These are phyloP conservation scores for Theileria annulata DNA, from an alignment of 169 alveolate species.

Conservation along the genomic window DNA sequence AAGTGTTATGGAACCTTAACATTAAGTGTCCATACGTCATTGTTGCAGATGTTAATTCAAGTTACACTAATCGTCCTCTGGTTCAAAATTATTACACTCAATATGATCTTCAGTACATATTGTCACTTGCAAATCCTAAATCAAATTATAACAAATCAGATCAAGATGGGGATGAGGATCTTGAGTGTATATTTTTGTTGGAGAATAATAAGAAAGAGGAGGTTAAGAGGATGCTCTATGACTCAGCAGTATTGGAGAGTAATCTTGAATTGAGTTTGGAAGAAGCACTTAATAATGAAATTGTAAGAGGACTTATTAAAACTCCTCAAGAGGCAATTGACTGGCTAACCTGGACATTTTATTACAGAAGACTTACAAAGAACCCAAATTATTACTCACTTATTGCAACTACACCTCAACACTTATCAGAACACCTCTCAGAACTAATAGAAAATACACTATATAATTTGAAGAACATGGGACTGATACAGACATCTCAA, in stretches of 20 bases:
- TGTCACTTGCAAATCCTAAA: constrained; percentile 15
- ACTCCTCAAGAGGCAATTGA: constrained; percentile 97
- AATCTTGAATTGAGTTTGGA: constrained; percentile 90
- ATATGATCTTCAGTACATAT: constrained; percentile 92
- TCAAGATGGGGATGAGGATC: constrained; percentile 45
- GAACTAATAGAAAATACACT: constrained; percentile 90
- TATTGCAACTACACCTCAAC: constrained; percentile 89
- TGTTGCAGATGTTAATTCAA: constrained; percentile 83
- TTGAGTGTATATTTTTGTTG: constrained; percentile 86
- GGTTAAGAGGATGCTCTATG: constrained; percentile 94
- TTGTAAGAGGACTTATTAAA: constrained; percentile 93
- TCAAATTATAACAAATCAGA: background rate
- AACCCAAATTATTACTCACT: constrained; percentile 99
- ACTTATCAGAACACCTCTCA: constrained; percentile 92
- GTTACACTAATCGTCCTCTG: constrained; percentile 70
- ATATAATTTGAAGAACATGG: constrained; percentile 81
- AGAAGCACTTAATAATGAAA: constrained; percentile 96
- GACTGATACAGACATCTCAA: constrained; percentile 28
- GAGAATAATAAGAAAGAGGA: constrained; percentile 85
- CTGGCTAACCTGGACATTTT: constrained; percentile 99
- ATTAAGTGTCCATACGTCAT: constrained; percentile 72
- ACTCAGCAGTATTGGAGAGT: constrained; percentile 98
- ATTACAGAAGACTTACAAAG: constrained; percentile 95
- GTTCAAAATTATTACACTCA: constrained; percentile 93
- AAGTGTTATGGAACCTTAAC: constrained; percentile 90